Percentiles rank a stretch among this genome's conserved stretches.
Evolutionary conservation across 1,139 yeast species (phyloP).

Genomic region (Debaryomyces subglobosus): DNA sequence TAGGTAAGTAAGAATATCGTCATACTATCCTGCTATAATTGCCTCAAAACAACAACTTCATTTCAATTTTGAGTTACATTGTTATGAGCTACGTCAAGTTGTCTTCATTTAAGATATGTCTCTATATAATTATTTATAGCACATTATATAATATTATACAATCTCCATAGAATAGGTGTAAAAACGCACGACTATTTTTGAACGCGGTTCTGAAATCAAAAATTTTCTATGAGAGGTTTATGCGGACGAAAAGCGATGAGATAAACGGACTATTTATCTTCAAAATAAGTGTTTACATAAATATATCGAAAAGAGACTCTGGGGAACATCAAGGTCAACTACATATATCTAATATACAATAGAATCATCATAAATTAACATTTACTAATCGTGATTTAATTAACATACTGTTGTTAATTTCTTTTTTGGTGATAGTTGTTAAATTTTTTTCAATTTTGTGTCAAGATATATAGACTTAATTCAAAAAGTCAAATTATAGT

Average conservation of each 20-base stretch:
- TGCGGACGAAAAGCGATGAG: conserved; percentile 8
- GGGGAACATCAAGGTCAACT: neutral
- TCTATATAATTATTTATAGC: neutral
- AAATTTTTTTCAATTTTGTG: conserved; percentile 6
- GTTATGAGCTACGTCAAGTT: neutral
- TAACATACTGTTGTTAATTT: neutral
- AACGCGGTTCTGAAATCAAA: neutral
- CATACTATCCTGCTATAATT: neutral
- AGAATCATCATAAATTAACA: neutral
- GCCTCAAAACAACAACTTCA: neutral
- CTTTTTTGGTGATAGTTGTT: conserved; percentile 1
- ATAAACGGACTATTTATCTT: neutral
- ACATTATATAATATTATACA: neutral
- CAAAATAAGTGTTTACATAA: neutral
- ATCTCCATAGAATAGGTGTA: neutral
- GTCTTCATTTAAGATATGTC: neutral
- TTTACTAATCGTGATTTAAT: neutral
- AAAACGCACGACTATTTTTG: conserved; percentile 1
- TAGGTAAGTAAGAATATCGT: neutral
- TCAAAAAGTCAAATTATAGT: neutral
- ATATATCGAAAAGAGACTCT: neutral
- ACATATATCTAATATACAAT: neutral
- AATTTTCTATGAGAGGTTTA: conserved; percentile 2
- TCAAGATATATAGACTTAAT: neutral
- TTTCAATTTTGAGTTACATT: neutral